Evolutionary conservation across 2,329 filamentous ascomycete species (phyloP), one percentile per base, ranked within the genome.

Genomic region (Neonectria hederae): DNA sequence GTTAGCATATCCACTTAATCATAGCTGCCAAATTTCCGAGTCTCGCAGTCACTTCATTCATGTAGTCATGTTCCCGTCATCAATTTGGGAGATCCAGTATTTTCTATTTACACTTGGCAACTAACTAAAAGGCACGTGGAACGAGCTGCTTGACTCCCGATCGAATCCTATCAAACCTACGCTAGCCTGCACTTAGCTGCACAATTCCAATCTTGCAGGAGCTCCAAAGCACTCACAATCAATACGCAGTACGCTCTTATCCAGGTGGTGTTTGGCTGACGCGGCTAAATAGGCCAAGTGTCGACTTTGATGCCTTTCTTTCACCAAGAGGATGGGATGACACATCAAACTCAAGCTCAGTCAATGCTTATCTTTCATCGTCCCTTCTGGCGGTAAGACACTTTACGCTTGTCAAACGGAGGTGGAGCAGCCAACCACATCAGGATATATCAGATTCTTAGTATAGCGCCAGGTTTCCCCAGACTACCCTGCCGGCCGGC

Each of bases 401-500:
- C 28, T 19, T 21, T 17, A n/a, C 38, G 38, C 38, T 42, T 42
- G 38, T 21, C n/a, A 7, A 21, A 30, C 19, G 10, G 32, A 32
- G 30, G 21, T 13, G n/a, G 3, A 14, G 28, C 19, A 35, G 22
- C 51, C 30, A 28, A 28, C 38, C 38, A 59, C 43, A 30, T 24
- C 45, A 14, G 9, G 26, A 51, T 42, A 58, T 54, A 54, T 38
- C 55, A 58, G 26, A 51, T 26, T 43, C 40, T 21, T 32, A 45
- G 10, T 49, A 55, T 54, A 55, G 48, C 49, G n/a, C 60, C 52
- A n/a, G 51, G 28, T 52, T 62, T 55, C 35, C 55, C 51, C 51
- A 28, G 54, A 35, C 21, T 14, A n/a, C 48, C 19, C 28, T 46
- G 26, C 28, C 24, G n/a, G 24, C 22, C 26, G 22, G 48, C 42